Evolutionary conservation across 2,329 filamentous ascomycete genomes (phyloP).

Genomic region (Dactylellina parvicollis): DNA sequence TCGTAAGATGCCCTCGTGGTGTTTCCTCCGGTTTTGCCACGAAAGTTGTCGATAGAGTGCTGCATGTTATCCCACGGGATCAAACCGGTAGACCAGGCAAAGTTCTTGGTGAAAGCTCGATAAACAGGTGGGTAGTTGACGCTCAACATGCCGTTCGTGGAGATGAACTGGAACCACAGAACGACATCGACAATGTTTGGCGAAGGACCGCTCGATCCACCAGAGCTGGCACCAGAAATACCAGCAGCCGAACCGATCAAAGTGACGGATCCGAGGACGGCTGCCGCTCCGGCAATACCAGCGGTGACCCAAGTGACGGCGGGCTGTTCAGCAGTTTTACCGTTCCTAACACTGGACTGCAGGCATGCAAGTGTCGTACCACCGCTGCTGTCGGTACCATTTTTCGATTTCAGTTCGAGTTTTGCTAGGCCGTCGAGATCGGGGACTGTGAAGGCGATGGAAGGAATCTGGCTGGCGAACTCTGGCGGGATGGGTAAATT

Average conservation of each 20-base stretch:
- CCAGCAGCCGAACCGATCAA: conserved; percentile 72
- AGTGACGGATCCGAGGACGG: conserved; percentile 76
- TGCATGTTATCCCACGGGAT: conserved; percentile 86
- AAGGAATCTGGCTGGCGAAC: conserved; percentile 79
- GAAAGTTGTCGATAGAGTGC: conserved; percentile 82
- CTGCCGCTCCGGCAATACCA: conserved; percentile 83
- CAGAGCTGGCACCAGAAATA: conserved; percentile 65
- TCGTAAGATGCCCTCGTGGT: conserved; percentile 80
- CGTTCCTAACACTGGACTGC: conserved; percentile 81
- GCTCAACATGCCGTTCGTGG: conserved; percentile 95
- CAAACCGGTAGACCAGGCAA: conserved; percentile 87
- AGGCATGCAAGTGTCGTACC: conserved; percentile 78
- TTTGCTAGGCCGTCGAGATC: conserved; percentile 89
- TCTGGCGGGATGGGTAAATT: conserved; percentile 75
- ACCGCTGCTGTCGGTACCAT: conserved; percentile 60
- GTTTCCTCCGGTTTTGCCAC: conserved; percentile 82
- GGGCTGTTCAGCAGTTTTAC: conserved; percentile 79
- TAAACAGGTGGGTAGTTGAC: conserved; percentile 89
- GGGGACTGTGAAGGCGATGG: conserved; percentile 88
- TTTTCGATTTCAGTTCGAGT: conserved; percentile 73
- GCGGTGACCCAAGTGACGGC: conserved; percentile 85
- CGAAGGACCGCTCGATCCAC: conserved; percentile 73
- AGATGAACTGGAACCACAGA: conserved; percentile 91
- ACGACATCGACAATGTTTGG: conserved; percentile 87
- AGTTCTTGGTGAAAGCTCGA: conserved; percentile 89